Evolutionary conservation across 192 early-diverging fungal genomes (phyloP).

Genomic region (Coemansia sp.): DNA sequence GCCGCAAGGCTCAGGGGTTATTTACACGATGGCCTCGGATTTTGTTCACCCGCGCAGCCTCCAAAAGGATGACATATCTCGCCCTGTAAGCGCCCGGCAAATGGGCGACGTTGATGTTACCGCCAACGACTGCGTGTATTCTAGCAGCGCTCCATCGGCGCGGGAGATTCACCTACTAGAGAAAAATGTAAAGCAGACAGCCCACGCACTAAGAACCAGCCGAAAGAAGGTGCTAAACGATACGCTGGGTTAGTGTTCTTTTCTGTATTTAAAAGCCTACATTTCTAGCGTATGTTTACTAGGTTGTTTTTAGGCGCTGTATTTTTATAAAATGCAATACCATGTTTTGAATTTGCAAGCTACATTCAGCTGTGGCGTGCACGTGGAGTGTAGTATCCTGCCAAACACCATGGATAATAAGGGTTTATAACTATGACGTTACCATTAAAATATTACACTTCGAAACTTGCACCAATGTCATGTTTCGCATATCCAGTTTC

Average conservation of each 20-base stretch:
- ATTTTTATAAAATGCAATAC: too few species aligned
- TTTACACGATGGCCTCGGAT: constrained; percentile 42
- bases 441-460: too few species aligned
- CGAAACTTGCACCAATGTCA: too few species aligned
- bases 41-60: constrained; percentile 36
- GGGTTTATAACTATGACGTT: too few species aligned
- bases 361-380: too few species aligned
- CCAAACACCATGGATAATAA: too few species aligned
- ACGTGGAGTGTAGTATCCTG: too few species aligned
- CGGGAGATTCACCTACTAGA: constrained; percentile 28
- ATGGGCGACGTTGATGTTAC: constrained; percentile 47
- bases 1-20: constrained; percentile 18
- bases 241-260: neutral
- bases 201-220: constrained; percentile 23
- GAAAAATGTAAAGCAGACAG: constrained; percentile 35
- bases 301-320: neutral
- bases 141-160: constrained; percentile 27
- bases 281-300: neutral
- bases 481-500: too few species aligned
- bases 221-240: constrained; percentile 19
- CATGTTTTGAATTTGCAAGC: too few species aligned
- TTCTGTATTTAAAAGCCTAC: neutral
- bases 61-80: constrained; percentile 32
- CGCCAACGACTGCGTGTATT: constrained; percentile 37
- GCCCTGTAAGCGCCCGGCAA: constrained; percentile 20